Percentiles rank a stretch among this genome's conserved stretches.
Conservation (phyloP, 768 basidiomycete genomes). For the Psilocybe subaeruginosa region DNA sequence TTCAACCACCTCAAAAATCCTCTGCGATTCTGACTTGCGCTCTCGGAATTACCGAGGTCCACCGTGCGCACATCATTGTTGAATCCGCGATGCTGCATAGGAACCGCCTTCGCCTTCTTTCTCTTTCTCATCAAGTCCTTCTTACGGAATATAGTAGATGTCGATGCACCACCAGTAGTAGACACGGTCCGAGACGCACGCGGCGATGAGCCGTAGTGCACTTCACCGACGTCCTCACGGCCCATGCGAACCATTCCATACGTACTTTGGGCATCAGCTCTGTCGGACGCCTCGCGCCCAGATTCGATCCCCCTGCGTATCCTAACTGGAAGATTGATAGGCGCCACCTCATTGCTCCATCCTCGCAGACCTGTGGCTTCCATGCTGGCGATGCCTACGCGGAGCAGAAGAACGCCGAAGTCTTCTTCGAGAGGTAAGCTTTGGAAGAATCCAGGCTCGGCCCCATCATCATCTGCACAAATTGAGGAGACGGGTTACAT, state of each 20-base stretch:
- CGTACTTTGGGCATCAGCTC: neutral
- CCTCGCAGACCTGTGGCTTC: constrained; percentile 76
- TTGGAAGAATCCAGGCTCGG: constrained; percentile 24
- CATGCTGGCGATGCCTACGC: constrained; percentile 74
- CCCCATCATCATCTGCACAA: constrained; percentile 20
- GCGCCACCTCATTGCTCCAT: constrained; percentile 73
- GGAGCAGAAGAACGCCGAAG: constrained; percentile 69
- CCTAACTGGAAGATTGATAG: constrained; percentile 37
- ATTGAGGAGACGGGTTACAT: neutral
- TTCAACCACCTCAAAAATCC: constrained; percentile 20
- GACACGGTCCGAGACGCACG: neutral
- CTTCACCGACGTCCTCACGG: constrained; percentile 30
- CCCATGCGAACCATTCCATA: constrained; percentile 36
- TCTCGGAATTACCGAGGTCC: constrained; percentile 26
- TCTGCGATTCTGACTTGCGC: neutral
- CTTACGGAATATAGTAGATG: neutral
- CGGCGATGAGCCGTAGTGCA: constrained; percentile 26
- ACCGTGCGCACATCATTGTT: constrained; percentile 31
- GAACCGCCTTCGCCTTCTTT: neutral
- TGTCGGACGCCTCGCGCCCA: neutral
- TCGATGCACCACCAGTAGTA: neutral
- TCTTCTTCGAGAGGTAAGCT: constrained; percentile 68
- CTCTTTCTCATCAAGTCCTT: neutral
- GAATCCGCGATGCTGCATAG: constrained; percentile 18
- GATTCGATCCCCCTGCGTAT: constrained; percentile 9